Evolutionary conservation across 352 stramenopile genomes (phyloP).

Genomic region (Phytophthora rubi): DNA sequence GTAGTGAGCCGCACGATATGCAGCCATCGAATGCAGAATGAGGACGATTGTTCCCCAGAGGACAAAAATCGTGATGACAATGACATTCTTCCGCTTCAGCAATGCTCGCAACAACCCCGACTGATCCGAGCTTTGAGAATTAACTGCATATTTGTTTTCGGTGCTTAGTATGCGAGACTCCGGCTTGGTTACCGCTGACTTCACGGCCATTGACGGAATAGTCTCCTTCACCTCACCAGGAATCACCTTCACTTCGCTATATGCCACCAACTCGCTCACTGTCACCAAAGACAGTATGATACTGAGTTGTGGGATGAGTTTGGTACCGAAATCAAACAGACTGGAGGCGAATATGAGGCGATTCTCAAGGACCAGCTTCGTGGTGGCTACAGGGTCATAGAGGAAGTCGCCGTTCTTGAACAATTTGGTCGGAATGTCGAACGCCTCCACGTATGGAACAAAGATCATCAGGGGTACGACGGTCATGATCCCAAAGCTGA

Average conservation of each 20-base stretch:
- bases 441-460: conserved; percentile 19
- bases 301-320: conserved; percentile 23
- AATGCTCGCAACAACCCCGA: neutral
- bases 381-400: conserved; percentile 10
- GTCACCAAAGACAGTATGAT: conserved; percentile 18
- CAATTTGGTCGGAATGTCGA: conserved; percentile 3
- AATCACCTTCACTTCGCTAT: conserved; percentile 5
- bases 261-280: conserved; percentile 6
- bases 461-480: conserved; percentile 25
- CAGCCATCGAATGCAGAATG: conserved; percentile 16
- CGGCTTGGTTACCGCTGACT: neutral
- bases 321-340: conserved; percentile 15
- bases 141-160: neutral
- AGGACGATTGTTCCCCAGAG: conserved; percentile 22
- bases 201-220: neutral
- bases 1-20: conserved; percentile 15
- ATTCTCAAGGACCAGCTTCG: conserved; percentile 23
- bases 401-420: conserved; percentile 18
- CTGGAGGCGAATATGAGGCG: conserved; percentile 11
- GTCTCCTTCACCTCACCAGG: neutral
- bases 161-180: neutral
- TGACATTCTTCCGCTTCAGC: conserved; percentile 13
- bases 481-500: conserved; percentile 28
- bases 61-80: conserved; percentile 15
- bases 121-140: neutral